Evolutionary conservation across 2,329 filamentous ascomycete species (phyloP).

Genomic region (Curvularia verruculosa): DNA sequence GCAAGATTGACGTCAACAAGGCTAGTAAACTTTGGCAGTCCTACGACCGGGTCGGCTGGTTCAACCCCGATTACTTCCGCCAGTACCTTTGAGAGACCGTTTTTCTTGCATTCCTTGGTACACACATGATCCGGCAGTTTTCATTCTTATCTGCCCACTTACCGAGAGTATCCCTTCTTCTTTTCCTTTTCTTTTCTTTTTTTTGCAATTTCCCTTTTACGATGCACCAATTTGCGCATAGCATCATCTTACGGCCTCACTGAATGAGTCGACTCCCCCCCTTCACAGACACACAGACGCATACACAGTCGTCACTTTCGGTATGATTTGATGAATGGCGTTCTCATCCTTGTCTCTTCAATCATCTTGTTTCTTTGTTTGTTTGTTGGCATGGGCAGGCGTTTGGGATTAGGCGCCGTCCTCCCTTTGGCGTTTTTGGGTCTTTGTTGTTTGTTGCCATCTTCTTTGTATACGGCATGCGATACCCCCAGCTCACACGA

Average conservation of each 20-base stretch:
- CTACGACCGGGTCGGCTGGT: slow-evolving; percentile 86
- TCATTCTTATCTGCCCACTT: slow-evolving; percentile 1
- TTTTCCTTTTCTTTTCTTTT: neutral
- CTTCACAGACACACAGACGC: slow-evolving; percentile 18
- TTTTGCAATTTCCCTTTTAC: slow-evolving; percentile 5
- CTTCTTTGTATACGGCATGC: slow-evolving; percentile 14
- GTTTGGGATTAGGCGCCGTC: slow-evolving; percentile 17
- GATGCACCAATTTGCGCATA: slow-evolving; percentile 35
- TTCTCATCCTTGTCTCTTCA: slow-evolving; percentile 13
- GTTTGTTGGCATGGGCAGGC: slow-evolving; percentile 30
- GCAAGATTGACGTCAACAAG: slow-evolving; percentile 98
- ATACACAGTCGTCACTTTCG: slow-evolving; percentile 16
- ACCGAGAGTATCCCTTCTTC: neutral
- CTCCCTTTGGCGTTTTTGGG: slow-evolving; percentile 27
- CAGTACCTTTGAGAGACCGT: slow-evolving; percentile 48
- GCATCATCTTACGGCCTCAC: slow-evolving; percentile 29
- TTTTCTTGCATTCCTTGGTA: neutral
- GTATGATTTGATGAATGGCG: slow-evolving; percentile 40
- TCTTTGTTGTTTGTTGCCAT: slow-evolving; percentile 1
- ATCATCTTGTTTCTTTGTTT: slow-evolving; percentile 14
- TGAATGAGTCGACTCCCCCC: slow-evolving; percentile 22
- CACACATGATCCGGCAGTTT: neutral
- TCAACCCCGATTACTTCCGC: slow-evolving; percentile 62
- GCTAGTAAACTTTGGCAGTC: slow-evolving; percentile 90
- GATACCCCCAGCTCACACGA: slow-evolving; percentile 23